Percentiles rank a stretch among this genome's conserved stretches.
Conservation (phyloP, 2,329 filamentous ascomycete species). For the Talaromyces verruculosus region DNA sequence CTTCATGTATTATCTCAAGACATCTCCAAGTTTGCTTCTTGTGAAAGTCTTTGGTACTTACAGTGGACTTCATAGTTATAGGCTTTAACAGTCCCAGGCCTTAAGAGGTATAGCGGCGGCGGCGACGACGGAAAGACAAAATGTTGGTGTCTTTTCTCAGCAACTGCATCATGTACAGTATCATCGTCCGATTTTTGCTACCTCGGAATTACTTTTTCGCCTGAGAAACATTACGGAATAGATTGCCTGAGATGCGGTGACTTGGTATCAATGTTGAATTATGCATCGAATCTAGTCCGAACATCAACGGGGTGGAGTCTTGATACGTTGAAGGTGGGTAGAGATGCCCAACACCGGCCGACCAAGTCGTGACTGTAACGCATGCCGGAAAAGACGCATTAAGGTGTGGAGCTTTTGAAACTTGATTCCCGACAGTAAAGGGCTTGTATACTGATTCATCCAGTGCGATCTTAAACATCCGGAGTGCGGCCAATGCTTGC, state of each 20-base stretch:
- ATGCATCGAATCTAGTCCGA: background rate
- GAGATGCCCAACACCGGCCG: conserved; percentile 12
- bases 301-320: background rate
- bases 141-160: background rate
- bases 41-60: too few relatives aligned
- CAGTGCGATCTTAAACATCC: conserved; percentile 14
- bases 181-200: too few relatives aligned
- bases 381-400: conserved; percentile 11
- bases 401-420: background rate
- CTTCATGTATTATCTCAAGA: background rate
- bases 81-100: background rate
- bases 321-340: background rate
- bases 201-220: too few relatives aligned
- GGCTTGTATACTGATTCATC: background rate
- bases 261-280: background rate
- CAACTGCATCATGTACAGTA: background rate
- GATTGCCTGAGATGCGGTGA: background rate
- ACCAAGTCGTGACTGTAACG: conserved; percentile 9
- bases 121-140: background rate
- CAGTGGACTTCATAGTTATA: background rate
- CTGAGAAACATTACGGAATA: background rate
- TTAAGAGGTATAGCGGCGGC: conserved; percentile 1
- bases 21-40: background rate
- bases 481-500: conserved; percentile 11
- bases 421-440: background rate